Percentiles rank a stretch among this genome's conserved stretches.
Conservation (phyloP, 139 green algal genomes). For the Chlorella sorokiniana region DNA sequence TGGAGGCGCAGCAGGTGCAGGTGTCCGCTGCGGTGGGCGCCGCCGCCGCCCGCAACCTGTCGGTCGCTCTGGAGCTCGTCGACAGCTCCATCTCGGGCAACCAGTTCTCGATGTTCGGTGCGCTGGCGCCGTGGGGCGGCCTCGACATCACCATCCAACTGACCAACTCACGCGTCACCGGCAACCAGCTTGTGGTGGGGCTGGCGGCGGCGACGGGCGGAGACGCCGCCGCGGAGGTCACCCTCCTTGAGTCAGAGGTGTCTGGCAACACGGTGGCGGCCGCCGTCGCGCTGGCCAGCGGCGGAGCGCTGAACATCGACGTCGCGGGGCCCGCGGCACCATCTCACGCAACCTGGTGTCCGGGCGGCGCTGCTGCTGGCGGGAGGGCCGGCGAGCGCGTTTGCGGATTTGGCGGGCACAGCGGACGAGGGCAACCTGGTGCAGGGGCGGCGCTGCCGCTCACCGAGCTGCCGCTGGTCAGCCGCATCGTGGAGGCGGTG, state of each 20-base stretch:
- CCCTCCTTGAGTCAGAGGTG: not conserved
- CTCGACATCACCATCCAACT: not conserved
- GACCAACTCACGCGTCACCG: not conserved
- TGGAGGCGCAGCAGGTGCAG: too few relatives aligned
- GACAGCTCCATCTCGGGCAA: too few relatives aligned
- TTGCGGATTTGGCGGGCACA: not conserved
- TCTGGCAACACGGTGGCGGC: not conserved
- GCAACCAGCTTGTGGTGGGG: not conserved
- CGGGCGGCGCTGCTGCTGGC: too few relatives aligned
- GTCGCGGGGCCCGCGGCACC: too few relatives aligned
- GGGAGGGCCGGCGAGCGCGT: too few relatives aligned
- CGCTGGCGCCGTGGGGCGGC: not conserved
- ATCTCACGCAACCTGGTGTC: too few relatives aligned
- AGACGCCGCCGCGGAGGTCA: not conserved
- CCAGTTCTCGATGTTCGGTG: not conserved
- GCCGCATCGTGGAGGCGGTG: not conserved
- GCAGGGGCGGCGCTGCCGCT: not conserved
- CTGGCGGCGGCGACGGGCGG: not conserved
- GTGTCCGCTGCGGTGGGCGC: too few relatives aligned
- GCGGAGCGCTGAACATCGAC: too few relatives aligned
- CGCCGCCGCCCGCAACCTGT: too few relatives aligned
- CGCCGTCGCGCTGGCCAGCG: not conserved
- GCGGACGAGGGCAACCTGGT: not conserved
- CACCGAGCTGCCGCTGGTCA: not conserved
- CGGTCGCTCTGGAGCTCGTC: too few relatives aligned